Base-by-base conservation (phyloP, 2,329 filamentous ascomycete genomes). In the Metarhizium robertsii region DNA sequence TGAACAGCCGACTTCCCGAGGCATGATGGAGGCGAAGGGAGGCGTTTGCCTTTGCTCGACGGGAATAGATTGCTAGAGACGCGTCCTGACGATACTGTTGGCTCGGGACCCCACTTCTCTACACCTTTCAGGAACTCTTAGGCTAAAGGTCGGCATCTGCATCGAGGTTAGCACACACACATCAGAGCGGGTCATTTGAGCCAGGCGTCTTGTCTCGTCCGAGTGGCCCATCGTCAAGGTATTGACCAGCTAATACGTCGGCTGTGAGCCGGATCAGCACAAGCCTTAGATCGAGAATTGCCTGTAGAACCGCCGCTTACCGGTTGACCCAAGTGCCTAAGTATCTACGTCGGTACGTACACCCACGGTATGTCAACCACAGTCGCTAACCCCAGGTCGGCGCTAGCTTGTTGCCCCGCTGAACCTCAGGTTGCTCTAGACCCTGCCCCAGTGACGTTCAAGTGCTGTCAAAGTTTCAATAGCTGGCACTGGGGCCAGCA, bases 401-500 rank as follows among this genome's bases (percentile, higher is more conserved):
- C n/a, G 50, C 50, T 38, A 47, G 52, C 43, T 29, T 18, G 53
- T 52, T 48, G 42, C 53, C 46, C 42, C 49, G 18, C 42, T 40
- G 32, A 40, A 30, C 36, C 6, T 55, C 30, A 42, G 49, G 42
- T 45, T 50, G 54, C 32, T 55, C 49, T 48, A 55, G 50, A 52
- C 49, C 49, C 25, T 25, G 25, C 25, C 25, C 4, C 53, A 32
- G 53, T 6, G 14, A 38, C 40, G 40, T 47, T 25, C 25, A 25
- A 25, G 25, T n/a, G 25, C 53, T 25, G 29, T 43, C 30, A 47
- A 20, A 32, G n/a, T 32, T n/a, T 47, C 46, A 7, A 45, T 54
- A 36, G 42, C 42, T 50, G 47, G 52, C 6, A 13, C 34, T 13
- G 34, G 34, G 14, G 13, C 38, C 38, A 16, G 38, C 38, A 40